Evolutionary conservation across 345 rosid species (phyloP), one percentile per base, ranked within the genome.

Genomic region (Camelina hispida): DNA sequence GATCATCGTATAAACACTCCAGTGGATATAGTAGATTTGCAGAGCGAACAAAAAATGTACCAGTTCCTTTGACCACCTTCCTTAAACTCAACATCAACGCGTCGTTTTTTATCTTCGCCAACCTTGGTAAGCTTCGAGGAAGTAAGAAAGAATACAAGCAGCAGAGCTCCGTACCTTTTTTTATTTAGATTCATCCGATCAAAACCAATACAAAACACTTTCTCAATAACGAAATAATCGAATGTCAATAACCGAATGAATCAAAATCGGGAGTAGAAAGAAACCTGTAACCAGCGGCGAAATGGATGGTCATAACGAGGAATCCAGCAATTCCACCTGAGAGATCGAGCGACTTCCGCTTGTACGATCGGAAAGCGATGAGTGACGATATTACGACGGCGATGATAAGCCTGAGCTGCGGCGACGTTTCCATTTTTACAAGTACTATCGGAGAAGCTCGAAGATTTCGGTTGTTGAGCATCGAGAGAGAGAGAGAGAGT

Each of bases 31-130:
- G 5, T 50, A 18, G 10, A 32, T 18, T 48, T 13, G 43, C 2
- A 66, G 53, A 48, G 10, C 10, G 9, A 34, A 28, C 17, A 28
- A 42, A 25, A 43, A 43, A 1, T 7, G 30, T 82, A 94, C 99
- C 97, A 95, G 76, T 94, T 88, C 71, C 99, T 81, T 79, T 94
- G 98, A 2, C 98, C 98, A 5, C 98, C 96, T 75, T 91, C 93
- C 80, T 90, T 95, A 69, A 91, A 95, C 42, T 90, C 96, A 66
- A 85, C 87, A 70, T 90, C 97, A 25, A 91, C 79, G 20, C 64
- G 82, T 62, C 88, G 86, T 86, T 95, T 95, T 85, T 82, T 91
- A 47, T 90, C 97, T 79, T 84, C 88, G 6, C 99, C 99, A 50
- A 92, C 85, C 69, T 90, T 91, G 9, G 99, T 95, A 53, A 91